Base-by-base conservation (phyloP, 345 rosid species). In the Balakata baccata region DNA sequence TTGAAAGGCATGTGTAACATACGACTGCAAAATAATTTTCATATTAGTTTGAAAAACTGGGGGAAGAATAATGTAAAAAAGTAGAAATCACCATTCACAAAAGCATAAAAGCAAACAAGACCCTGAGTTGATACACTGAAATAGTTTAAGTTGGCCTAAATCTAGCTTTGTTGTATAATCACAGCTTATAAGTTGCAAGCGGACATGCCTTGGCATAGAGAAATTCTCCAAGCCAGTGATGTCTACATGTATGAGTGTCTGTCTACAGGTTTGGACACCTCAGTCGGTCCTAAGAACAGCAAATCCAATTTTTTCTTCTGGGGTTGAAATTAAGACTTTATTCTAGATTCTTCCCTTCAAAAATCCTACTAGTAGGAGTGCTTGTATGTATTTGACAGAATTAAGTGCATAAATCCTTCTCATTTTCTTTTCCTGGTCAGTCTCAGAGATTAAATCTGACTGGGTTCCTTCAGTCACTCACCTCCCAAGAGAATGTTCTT, bases 1-100 rank as follows among this genome's bases (percentile, higher is more conserved):
- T 82, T 78, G 84, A 11, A 87, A 86, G 70, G 94, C 84, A 70
- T 95, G 99, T 14, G 98, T 90, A 61, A 93, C 75, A 63, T 87
- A 95, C 0, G 97, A 87, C 99, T 95, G 90, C 82, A 71, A 52
- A 81, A 58, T 45, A 69, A 63, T 69, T 25, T 4, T 74, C 16
- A 22, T 3, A 64, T 71, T 41, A 67, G 45, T 16, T 70, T 7
- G 1, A 22, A 45, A 66, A 12, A 77, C 66, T 10, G 45, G 56
- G 3, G 11, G 46, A 25, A 74, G 49, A 54, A 16, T 6, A 5
- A 61, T 0, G 45, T 18, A 5, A 11, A 3, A 17, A 1, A 0
- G 18, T 11, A 14, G 1, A 47, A 41, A 63, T 11, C 17, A 60
- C 20, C 23, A 64, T 12, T 25, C 10, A 47, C 2, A 51, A 38